Percentiles rank a stretch among this genome's conserved stretches.
phyloP scores from a whole-genome alignment of 371 early-diverging fungal species.

The Chytridium lagenaria region DNA sequence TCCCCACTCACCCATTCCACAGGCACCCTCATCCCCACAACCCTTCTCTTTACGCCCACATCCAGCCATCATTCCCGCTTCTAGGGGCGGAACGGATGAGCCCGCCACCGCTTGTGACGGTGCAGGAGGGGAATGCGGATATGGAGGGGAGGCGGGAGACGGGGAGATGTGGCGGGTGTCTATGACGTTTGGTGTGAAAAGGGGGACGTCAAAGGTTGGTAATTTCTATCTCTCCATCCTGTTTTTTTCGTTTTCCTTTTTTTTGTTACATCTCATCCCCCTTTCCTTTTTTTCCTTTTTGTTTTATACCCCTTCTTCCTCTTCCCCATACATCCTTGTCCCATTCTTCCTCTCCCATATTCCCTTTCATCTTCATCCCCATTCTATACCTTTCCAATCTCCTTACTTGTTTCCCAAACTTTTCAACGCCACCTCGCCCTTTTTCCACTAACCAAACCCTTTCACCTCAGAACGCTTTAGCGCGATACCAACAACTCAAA shows the following conservation, averaged over 20 bases:
- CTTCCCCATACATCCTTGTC: neutral
- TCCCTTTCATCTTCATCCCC: neutral
- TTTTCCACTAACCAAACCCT: too few relatives aligned
- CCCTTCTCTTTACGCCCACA: constrained; percentile 1
- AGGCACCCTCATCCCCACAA: neutral
- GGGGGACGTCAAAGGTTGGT: too few relatives aligned
- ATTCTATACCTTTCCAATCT: neutral
- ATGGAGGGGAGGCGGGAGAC: neutral
- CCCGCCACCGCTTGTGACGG: constrained; percentile 36
- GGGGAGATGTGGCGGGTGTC: neutral
- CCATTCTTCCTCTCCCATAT: neutral
- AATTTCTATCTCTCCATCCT: too few relatives aligned
- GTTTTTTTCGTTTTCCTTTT: neutral
- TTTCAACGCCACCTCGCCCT: too few relatives aligned
- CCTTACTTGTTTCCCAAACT: neutral
- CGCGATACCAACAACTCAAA: constrained; percentile 41
- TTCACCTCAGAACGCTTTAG: too few relatives aligned
- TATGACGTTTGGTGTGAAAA: neutral
- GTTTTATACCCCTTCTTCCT: neutral
- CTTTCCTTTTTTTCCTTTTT: neutral
- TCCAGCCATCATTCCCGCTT: constrained; percentile 21
- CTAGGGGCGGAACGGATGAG: constrained; percentile 11
- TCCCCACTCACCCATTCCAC: neutral
- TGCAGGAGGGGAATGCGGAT: neutral
- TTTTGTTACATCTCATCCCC: neutral